Percentiles rank a stretch among this genome's conserved stretches.
These are phyloP conservation scores for Blastocystis sp. DNA, from an alignment of 352 stramenopile species.

Conservation along the genomic window DNA sequence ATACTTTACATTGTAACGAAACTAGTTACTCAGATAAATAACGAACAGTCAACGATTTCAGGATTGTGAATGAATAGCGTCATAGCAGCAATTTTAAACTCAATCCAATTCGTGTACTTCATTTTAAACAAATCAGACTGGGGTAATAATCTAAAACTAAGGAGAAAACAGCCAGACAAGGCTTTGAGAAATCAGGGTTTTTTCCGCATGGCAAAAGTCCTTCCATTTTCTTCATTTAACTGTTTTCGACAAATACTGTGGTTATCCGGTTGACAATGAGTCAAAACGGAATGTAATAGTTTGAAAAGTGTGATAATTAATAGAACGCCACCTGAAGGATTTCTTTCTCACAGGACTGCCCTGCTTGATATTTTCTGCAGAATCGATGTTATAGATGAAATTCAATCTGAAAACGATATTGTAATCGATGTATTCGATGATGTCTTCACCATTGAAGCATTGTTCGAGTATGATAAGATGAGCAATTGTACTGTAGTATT, in stretches of 20 bases:
- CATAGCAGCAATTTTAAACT: conserved; percentile 59
- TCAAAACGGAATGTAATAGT: background rate
- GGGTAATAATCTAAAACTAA: too few species aligned
- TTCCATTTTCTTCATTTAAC: too few species aligned
- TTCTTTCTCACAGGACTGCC: background rate
- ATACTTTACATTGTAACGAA: conserved; percentile 64
- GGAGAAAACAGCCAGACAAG: background rate
- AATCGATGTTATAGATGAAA: conserved; percentile 14
- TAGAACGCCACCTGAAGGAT: background rate
- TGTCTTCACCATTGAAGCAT: background rate
- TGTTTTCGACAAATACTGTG: too few species aligned
- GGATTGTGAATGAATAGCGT: conserved; percentile 56
- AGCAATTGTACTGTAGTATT: background rate
- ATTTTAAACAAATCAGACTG: background rate
- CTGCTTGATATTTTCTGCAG: conserved; percentile 30
- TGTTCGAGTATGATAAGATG: conserved; percentile 11
- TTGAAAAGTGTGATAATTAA: background rate
- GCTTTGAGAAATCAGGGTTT: background rate
- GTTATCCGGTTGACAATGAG: background rate
- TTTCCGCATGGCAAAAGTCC: background rate
- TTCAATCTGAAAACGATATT: conserved; percentile 25
- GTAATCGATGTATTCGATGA: conserved; percentile 43
- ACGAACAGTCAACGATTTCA: background rate
- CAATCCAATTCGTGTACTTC: conserved; percentile 56
- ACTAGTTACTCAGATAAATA: background rate